phyloP scores from a whole-genome alignment of 2,329 filamentous ascomycete genomes.

The Parafenestella ontariensis region DNA sequence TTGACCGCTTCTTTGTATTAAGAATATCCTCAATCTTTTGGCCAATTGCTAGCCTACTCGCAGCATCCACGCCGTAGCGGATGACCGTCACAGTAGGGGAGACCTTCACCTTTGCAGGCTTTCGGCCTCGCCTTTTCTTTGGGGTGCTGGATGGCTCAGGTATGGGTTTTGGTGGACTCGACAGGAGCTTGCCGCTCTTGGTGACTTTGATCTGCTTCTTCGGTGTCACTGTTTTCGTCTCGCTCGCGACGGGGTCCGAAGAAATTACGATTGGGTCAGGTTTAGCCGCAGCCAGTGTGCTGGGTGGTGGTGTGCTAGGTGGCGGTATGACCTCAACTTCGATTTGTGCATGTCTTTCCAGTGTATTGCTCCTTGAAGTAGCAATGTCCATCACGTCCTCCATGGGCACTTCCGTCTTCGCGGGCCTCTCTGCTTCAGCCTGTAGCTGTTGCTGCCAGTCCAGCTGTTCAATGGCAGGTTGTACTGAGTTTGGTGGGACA shows the following conservation, averaged over 20 bases:
- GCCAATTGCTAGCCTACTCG: constrained; percentile 60
- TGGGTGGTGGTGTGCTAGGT: constrained; percentile 1
- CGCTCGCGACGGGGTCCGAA: background rate
- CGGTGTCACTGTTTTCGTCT: constrained; percentile 21
- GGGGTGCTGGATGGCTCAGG: constrained; percentile 40
- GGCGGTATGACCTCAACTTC: background rate
- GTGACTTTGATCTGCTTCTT: constrained; percentile 51
- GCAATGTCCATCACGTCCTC: background rate
- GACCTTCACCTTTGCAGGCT: constrained; percentile 28
- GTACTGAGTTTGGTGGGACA: background rate
- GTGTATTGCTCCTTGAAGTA: constrained; percentile 2
- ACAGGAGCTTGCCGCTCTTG: constrained; percentile 56
- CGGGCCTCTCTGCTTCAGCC: constrained; percentile 22
- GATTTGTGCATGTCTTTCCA: background rate
- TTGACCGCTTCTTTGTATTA: constrained; percentile 36
- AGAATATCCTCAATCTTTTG: constrained; percentile 70
- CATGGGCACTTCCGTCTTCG: background rate
- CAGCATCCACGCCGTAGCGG: constrained; percentile 63
- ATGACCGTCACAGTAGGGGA: constrained; percentile 60
- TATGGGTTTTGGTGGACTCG: constrained; percentile 42
- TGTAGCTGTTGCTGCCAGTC: constrained; percentile 42
- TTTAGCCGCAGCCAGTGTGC: background rate
- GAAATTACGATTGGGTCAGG: background rate
- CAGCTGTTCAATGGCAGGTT: constrained; percentile 2
- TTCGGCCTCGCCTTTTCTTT: constrained; percentile 53